These are phyloP conservation scores for Fusarium multiceps DNA, from an alignment of 2,329 filamentous ascomycete genomes.

Conservation along the genomic window DNA sequence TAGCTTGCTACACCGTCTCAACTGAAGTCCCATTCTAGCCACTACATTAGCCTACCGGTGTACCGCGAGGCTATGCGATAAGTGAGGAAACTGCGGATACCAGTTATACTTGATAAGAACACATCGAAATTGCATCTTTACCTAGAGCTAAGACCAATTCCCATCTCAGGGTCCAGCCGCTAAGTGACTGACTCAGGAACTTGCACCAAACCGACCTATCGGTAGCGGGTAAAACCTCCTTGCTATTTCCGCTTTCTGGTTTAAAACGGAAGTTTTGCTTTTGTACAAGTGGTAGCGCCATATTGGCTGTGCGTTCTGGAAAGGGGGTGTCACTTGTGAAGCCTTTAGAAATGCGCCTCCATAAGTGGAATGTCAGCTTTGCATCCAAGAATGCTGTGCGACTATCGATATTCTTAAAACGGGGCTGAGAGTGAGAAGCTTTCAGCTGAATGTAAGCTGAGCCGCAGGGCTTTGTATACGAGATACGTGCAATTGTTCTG, in stretches of 20 bases:
- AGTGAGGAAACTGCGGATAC: background rate
- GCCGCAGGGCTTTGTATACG: background rate
- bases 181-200: background rate
- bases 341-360: background rate
- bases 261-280: constrained; percentile 15
- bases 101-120: background rate
- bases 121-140: background rate
- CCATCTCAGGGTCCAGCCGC: background rate
- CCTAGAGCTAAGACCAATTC: constrained; percentile 1
- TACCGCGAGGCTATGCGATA: background rate
- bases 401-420: constrained; percentile 26
- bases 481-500: constrained; percentile 12
- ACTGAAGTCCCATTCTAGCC: background rate
- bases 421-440: constrained; percentile 14
- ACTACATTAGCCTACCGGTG: background rate
- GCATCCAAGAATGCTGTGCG: background rate
- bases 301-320: background rate
- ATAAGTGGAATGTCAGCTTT: background rate
- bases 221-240: background rate
- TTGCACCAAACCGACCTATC: background rate
- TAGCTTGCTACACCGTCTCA: background rate
- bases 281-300: background rate
- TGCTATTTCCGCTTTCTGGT: background rate
- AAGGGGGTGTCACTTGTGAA: constrained; percentile 10
- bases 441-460: background rate